These are phyloP conservation scores for Pythium pectinolyticum DNA, from an alignment of 352 stramenopile genomes.

Conservation along the genomic window DNA sequence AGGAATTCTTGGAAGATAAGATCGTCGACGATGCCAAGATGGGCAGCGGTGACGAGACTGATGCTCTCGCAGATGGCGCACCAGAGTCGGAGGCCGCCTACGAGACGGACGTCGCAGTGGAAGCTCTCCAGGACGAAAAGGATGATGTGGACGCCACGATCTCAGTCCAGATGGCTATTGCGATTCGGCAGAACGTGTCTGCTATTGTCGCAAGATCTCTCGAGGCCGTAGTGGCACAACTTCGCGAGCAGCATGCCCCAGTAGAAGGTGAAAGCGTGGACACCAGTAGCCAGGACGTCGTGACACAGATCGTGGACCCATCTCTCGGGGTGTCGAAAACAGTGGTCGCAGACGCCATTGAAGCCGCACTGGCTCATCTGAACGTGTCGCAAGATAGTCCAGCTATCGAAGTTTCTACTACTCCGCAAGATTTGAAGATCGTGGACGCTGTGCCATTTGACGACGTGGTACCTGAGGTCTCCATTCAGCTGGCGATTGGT, in stretches of 20 bases:
- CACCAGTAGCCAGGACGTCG: neutral
- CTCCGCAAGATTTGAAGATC: neutral
- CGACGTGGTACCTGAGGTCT: conserved; percentile 16
- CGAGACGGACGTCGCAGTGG: neutral
- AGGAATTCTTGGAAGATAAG: no score
- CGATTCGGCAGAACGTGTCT: conserved; percentile 38
- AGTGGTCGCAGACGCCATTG: neutral
- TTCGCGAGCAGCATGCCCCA: neutral
- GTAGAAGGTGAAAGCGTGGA: neutral
- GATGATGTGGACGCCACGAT: neutral
- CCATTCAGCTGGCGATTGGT: conserved; percentile 38
- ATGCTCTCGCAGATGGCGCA: no score
- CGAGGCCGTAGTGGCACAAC: conserved; percentile 12
- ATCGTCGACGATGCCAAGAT: no score
- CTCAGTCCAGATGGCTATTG: conserved; percentile 40
- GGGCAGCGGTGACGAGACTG: no score
- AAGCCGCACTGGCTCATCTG: neutral
- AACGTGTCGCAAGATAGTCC: neutral
- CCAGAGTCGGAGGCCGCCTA: neutral
- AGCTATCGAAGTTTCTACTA: neutral
- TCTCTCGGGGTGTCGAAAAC: neutral
- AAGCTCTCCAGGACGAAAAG: neutral
- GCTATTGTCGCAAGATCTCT: conserved; percentile 39
- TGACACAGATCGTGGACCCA: neutral
- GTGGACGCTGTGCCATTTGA: neutral